Conservation (phyloP, 2,329 filamentous ascomycete genomes). For the Alternaria burnsii region DNA sequence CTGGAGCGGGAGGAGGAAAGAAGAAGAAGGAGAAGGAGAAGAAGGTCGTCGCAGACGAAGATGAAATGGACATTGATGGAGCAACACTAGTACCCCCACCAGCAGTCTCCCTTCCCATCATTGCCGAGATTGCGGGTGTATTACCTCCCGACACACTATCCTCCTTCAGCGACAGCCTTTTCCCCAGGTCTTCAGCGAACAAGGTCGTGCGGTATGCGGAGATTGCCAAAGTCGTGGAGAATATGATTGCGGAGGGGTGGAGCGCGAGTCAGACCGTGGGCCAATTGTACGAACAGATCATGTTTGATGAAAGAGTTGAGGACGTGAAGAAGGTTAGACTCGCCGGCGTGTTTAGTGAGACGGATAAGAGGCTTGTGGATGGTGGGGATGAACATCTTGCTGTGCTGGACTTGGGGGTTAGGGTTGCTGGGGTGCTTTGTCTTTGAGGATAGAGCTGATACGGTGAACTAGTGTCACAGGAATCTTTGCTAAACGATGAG, state of each 20-base stretch:
- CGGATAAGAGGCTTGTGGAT: slow-evolving; percentile 93
- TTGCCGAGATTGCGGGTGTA: slow-evolving; percentile 96
- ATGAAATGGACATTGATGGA: slow-evolving; percentile 61
- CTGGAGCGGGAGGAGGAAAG: slow-evolving; percentile 37
- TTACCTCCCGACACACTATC: slow-evolving; percentile 81
- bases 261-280: slow-evolving; percentile 87
- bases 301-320: slow-evolving; percentile 83
- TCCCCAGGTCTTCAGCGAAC: slow-evolving; percentile 58
- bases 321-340: slow-evolving; percentile 92
- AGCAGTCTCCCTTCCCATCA: slow-evolving; percentile 70
- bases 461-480: background rate
- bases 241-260: slow-evolving; percentile 96
- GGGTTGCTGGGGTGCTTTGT: slow-evolving; percentile 77
- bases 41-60: slow-evolving; percentile 58
- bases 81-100: slow-evolving; percentile 13
- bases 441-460: slow-evolving; percentile 32
- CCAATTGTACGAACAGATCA: slow-evolving; percentile 83
- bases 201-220: slow-evolving; percentile 70
- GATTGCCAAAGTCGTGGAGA: slow-evolving; percentile 81
- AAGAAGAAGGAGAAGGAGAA: slow-evolving; percentile 59
- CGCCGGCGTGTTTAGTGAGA: slow-evolving; percentile 86
- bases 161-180: slow-evolving; percentile 75
- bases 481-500: background rate
- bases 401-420: slow-evolving; percentile 83
- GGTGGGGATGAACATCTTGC: slow-evolving; percentile 94